Evolutionary conservation across 306 rosid species (phyloP).

Genomic region (Cicer judaicum): DNA sequence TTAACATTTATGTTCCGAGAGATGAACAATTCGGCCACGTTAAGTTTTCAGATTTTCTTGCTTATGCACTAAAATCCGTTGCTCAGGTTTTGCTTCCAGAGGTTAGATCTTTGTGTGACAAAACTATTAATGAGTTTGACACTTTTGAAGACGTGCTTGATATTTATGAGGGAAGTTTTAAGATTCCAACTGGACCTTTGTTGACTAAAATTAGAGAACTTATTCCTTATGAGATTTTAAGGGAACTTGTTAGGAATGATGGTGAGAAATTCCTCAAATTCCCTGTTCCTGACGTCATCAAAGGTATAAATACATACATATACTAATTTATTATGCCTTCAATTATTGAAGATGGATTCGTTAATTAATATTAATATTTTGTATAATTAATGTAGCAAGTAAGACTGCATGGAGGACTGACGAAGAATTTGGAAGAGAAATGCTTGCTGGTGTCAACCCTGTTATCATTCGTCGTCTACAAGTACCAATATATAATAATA

Average conservation of each 20-base stretch:
- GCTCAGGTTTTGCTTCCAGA: slow-evolving; percentile 75
- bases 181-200: slow-evolving; percentile 61
- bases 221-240: slow-evolving; percentile 77
- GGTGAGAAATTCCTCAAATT: slow-evolving; percentile 83
- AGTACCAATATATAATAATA: slow-evolving; percentile 42
- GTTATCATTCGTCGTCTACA: slow-evolving; percentile 73
- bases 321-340: neutral
- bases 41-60: slow-evolving; percentile 84
- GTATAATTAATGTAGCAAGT: slow-evolving; percentile 50
- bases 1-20: slow-evolving; percentile 79
- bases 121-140: slow-evolving; percentile 85
- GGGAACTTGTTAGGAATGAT: slow-evolving; percentile 77
- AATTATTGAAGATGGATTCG: neutral
- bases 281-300: slow-evolving; percentile 84
- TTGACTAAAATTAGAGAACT: slow-evolving; percentile 54
- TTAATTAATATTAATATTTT: neutral
- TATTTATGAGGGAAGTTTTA: slow-evolving; percentile 70
- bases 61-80: slow-evolving; percentile 74
- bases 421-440: slow-evolving; percentile 88
- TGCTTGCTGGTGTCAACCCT: slow-evolving; percentile 97
- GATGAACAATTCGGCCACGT: slow-evolving; percentile 78
- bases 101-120: slow-evolving; percentile 68
- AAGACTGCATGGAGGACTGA: slow-evolving; percentile 93
- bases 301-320: slow-evolving; percentile 52
- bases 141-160: slow-evolving; percentile 65